These are phyloP conservation scores for Trichophyton simii DNA, from an alignment of 2,329 filamentous ascomycete genomes.

Conservation along the genomic window DNA sequence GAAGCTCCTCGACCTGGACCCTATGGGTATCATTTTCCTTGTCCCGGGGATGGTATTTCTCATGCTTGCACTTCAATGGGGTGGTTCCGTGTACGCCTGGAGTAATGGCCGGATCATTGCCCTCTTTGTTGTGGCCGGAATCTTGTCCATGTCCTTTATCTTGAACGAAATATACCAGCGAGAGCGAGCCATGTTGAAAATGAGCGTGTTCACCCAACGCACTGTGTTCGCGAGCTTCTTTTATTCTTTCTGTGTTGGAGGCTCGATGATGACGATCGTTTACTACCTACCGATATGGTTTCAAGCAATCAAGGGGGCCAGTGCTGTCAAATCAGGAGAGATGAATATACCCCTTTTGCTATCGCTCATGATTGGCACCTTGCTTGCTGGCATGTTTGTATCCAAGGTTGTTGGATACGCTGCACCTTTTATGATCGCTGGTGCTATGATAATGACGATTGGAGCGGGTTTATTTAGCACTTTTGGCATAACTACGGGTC, in stretches of 20 bases:
- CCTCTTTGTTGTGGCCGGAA: constrained; percentile 8
- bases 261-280: constrained; percentile 9
- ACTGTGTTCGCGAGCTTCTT: neutral
- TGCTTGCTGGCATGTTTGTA: constrained; percentile 8
- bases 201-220: constrained; percentile 14
- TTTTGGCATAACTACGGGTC: constrained; percentile 14
- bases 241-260: constrained; percentile 5
- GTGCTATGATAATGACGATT: constrained; percentile 16
- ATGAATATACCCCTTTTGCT: constrained; percentile 27
- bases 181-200: constrained; percentile 19
- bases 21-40: constrained; percentile 15
- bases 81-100: constrained; percentile 9
- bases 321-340: constrained; percentile 25
- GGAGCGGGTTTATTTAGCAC: constrained; percentile 20
- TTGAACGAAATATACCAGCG: constrained; percentile 16
- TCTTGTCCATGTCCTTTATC: constrained; percentile 17
- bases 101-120: neutral
- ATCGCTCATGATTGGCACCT: constrained; percentile 15
- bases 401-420: constrained; percentile 11
- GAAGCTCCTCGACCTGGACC: too few relatives aligned
- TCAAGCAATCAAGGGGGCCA: constrained; percentile 31
- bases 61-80: constrained; percentile 51
- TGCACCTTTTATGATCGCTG: constrained; percentile 13
- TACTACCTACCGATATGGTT: constrained; percentile 26
- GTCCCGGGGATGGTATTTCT: constrained; percentile 40